Base-by-base conservation (phyloP, 805 yeast species). In the Candida oleophila region DNA sequence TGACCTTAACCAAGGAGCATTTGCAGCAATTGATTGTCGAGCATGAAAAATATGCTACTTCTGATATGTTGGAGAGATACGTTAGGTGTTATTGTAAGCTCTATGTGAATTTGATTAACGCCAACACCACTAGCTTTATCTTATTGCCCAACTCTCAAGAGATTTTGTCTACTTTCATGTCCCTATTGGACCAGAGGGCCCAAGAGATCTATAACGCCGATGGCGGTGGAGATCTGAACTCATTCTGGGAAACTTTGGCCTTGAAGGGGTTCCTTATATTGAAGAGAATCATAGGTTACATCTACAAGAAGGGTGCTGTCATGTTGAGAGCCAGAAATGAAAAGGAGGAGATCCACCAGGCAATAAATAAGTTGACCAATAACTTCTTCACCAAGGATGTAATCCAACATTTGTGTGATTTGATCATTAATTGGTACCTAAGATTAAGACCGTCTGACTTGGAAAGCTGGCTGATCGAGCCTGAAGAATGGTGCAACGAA, bases 401-500 rank as follows among this genome's bases (percentile, higher is more conserved):
- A 12, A 67, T 88, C 18, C 73, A 73, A 21, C 76, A 78, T 20
- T 62, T 92, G 11, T 77, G 88, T 11, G 86, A 85, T 49, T 65
- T 87, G 38, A 69, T 91, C 32, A 82, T 90, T 48, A 73, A 76
- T 36, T 84, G 85, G 80, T 91, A 89, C 63, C 71, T 94, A 51
- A 78, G 85, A 46, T 64, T 91, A 41, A 80, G 83, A 48, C 89
- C 92, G 0, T 64, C 77, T 1, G 97, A 91, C 60, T 63, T 92
- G 41, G 95, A 87, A 55, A 70, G 80, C 34, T 94, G 98, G 98
- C 61, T 73, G 11, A 63, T 77, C 15, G 96, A 90, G 49, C 97
- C 98, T 0, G 98, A 90, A 61, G 97, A 89, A 62, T 94, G 96
- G 89, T 82, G 87, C 18, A 82, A 83, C 52, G 96, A 89, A 57